These are phyloP conservation scores for Parascedosporium putredinis DNA, from an alignment of 2,329 filamentous ascomycete genomes.

Conservation along the genomic window DNA sequence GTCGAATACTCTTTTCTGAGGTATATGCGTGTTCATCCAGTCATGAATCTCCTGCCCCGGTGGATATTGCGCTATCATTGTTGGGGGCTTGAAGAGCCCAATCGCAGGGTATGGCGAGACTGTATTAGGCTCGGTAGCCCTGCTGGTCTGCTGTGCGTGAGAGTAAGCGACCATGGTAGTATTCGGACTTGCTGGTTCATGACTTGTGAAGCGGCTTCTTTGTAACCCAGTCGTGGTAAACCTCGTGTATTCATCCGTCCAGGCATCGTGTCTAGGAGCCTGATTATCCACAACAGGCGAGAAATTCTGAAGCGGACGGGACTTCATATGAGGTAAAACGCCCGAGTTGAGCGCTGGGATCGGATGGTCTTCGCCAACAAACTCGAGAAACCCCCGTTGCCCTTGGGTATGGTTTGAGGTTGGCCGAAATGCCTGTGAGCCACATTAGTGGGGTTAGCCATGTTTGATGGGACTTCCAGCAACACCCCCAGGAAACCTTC, in stretches of 20 bases:
- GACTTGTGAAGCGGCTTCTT: not conserved
- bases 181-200: no score
- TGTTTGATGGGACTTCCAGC: not conserved
- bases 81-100: slow-evolving; percentile 2
- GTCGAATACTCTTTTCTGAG: slow-evolving; percentile 15
- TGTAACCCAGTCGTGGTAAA: no score
- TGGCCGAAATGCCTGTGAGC: not conserved
- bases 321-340: not conserved
- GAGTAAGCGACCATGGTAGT: not conserved
- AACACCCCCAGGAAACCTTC: no score
- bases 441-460: not conserved
- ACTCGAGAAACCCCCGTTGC: not conserved
- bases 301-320: not conserved
- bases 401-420: not conserved
- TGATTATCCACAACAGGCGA: no score
- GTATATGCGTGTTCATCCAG: slow-evolving; percentile 27
- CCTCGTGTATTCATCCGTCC: not conserved
- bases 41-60: slow-evolving; percentile 32
- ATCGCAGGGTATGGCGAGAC: not conserved
- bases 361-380: not conserved
- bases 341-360: not conserved
- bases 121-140: not conserved
- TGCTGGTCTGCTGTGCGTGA: not conserved
- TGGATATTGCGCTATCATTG: no score
- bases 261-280: not conserved